Evolutionary conservation across 1,284 basidiomycete genomes (phyloP), one percentile per base, ranked within the genome.

Genomic region (Trametes polyzona): DNA sequence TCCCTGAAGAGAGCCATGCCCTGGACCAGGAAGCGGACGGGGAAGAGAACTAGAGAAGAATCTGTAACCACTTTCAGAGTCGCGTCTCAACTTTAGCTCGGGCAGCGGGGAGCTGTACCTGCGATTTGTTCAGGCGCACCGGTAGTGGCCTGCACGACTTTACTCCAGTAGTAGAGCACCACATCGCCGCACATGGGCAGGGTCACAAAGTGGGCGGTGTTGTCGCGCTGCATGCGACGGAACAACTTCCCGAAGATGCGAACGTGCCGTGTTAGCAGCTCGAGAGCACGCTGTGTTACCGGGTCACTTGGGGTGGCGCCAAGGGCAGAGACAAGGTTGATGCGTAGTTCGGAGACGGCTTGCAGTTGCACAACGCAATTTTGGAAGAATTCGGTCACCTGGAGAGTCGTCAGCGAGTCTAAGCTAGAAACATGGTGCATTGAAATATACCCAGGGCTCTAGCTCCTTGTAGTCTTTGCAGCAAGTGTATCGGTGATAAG

Each of bases 1-100:
- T 95, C 93, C 69, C 92, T 94, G 78, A 96, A 95, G 3, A 96
- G 74, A 1, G 92, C 86, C 84, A 96, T 88, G 0, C 90, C 91
- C 63, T 95, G 89, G 0, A 96, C 88, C 52, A 96, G 76, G 67
- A 93, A 89, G 5, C 88, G 83, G n/a, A 89, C 77, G 24, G 92
- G 91, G 67, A 84, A 92, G 0, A 86, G 72, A 1, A 84, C 87
- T 26, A 58, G 60, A 10, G 68, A 49, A 1, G 76, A 79, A 64
- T 88, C 83, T 85, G 62, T 3, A 19, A 10, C 1, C 10, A 8
- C 3, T 9, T 1, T 32, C 11, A 23, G 4, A 23, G 9, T 35
- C n/a, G 33, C 3, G 11, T 32, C 10, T 2, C 27, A 11, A 2
- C n/a, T 4, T 9, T 19, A 19, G 7, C n/a, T 39, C 2, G 2